Evolutionary conservation across 805 yeast species (phyloP), one percentile per base, ranked within the genome.

Genomic region (Metschnikowia dekortorum): DNA sequence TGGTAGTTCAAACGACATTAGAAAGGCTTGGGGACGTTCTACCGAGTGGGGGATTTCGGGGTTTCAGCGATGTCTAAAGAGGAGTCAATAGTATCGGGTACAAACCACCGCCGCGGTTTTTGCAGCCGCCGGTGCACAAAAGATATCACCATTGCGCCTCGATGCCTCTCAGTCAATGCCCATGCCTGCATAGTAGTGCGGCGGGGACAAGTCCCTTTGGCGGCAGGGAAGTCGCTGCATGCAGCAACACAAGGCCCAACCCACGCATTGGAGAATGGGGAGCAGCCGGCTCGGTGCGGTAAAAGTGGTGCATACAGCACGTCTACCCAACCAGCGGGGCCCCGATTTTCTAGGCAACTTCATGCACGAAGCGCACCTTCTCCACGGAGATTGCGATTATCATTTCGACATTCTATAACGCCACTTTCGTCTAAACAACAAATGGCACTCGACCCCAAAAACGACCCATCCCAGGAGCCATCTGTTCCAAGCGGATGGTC

Each of bases 401-500:
- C 8, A 42, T 13, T 39, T 9, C 30, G 29, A 11, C 37, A 10
- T 26, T 42, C 38, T 42, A 26, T 33, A 14, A 13, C 38, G 37
- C 32, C 45, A 33, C 45, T 22, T 10, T 39, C 6, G 14, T 30
- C 32, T 39, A 39, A 8, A 28, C 33, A 31, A 31, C 14, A 18
- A 32, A 49, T 49, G 53, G 42, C 55, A 8, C 44, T 49, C 39
- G 55, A 52, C 36, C 48, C 55, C 11, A 52, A 39, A 38, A 48
- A 43, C 22, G 60, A 58, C 40, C 60, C 61, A 1, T 66, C 66
- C 30, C 67, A 69, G 43, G 75, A 71, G 16, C 87, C 88, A 3
- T 55, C 47, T 0, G 83, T 81, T n/a, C 87, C 87, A 2, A 66
- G 69, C 2, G 87, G 91, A 4, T 86, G 91, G 91, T 69, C 83